Base-by-base conservation (phyloP, 2,329 filamentous ascomycete species). In the Beauveria australis region DNA sequence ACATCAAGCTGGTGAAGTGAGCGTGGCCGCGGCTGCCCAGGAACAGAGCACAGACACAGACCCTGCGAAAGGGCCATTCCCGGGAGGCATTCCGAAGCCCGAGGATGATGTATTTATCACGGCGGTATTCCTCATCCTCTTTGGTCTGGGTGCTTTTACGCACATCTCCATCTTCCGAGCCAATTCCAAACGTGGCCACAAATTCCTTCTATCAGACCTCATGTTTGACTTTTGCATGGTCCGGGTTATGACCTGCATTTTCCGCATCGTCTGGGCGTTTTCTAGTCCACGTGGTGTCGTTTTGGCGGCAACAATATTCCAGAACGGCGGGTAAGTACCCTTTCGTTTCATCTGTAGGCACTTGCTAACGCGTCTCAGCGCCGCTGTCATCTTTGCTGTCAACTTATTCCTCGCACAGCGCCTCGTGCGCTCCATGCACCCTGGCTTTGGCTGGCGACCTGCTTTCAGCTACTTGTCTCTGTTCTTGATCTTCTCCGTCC, bases 381-480 rank as follows among this genome's bases (percentile, higher is more conserved):
- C 72, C 10, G 65, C 72, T 6, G 59, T 74, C 14, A 37, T 74
- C 19, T 75, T 74, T 53, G 64, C 73, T 33, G 64, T 74, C 62
- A 75, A 76, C 63, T 67, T 76, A 19, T 68, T 76, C 62, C 73
- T 76, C 59, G 70, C 71, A 2, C 74, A 75, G 62, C 73, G 75
- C 47, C 66, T 76, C 28, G 63, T 76, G 3, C 73, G 75, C 49
- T 72, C 74, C 2, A 69, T 71, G 55, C 74, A 73, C 40, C 74
- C 74, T 9, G 18, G 22, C 16, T 46, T 74, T 9, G 75, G 74
- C 60, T 76, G 74, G 74, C 66, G 69, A 24, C 64, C 26, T 1
- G 63, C 52, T 1, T 66, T 73, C n/a, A 66, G 69, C 53, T 61
- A 67, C 56, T 28, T 63, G 12, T 63, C 62, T 5, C 47, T 64